Evolutionary conservation across 495 filamentous ascomycete genomes (phyloP), one percentile per base, ranked within the genome.

Genomic region (Hapsidospora chrysogenum): DNA sequence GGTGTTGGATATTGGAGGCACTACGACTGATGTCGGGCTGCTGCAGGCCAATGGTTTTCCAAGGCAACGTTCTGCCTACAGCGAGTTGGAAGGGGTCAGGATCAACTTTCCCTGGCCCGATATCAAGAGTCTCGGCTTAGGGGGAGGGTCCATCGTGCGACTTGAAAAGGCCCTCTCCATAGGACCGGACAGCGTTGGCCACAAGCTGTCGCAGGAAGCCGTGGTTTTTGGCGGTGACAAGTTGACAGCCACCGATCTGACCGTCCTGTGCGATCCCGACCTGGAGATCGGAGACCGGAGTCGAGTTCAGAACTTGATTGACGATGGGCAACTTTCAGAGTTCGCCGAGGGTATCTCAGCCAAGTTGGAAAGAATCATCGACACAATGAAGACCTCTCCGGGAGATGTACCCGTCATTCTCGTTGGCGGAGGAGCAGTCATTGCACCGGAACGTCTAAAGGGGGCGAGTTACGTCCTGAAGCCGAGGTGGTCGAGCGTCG

Each of bases 121-220:
- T 31, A 57, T 73, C 26, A 50, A 57, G 17, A 64, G 56, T 34
- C 60, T 71, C 21, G 69, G 67, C 1, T 53, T 73, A 4, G 69
- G 68, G 9, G 68, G 68, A 22, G 66, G 66, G 2, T 66, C 60
- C 8, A 50, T 64, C 3, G 54, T 71, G n/a, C 43, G 60, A 11
- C 49, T 54, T 29, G 51, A 52, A 25, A 41, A 47, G 7, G 45
- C 47, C 13, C 38, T 64, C 4, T 58, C 47, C 0, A 54, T 75
- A 30, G 70, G 70, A 0, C 68, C 70, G 0, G 67, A 72, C 22
- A 64, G 59, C 10, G 71, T 74, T 0, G 70, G 68, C 8, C 63
- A 70, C 42, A 60, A 58, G 37, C 51, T 74, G 9, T 58, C 50
- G 3, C 49, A 48, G 28, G 54, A 72, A 25, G 52, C 66, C 2